Evolutionary conservation across 2,329 filamentous ascomycete genomes (phyloP).

Genomic region (Neopestalotiopsis sp.): DNA sequence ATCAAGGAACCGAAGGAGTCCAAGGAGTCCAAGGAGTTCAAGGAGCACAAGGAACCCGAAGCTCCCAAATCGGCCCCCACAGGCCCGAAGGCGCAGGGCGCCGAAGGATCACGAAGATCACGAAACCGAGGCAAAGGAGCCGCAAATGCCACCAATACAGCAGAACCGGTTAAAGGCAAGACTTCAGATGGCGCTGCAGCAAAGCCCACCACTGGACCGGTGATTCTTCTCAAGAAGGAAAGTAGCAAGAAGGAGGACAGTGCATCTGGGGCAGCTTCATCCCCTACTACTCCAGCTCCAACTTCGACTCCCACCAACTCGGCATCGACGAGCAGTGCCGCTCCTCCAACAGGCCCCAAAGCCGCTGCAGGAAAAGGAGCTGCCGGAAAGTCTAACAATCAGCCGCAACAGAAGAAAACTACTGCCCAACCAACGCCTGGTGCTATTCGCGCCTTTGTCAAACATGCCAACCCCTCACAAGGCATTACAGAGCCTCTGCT

Average conservation of each 20-base stretch:
- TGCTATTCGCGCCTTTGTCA: conserved; percentile 74
- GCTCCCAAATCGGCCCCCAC: conserved; percentile 31
- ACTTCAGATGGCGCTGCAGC: conserved; percentile 23
- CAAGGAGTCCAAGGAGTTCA: conserved; percentile 22
- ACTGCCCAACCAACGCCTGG: conserved; percentile 43
- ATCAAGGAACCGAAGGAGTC: conserved; percentile 27
- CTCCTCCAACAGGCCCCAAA: conserved; percentile 39
- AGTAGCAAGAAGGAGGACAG: conserved; percentile 33
- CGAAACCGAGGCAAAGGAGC: conserved; percentile 43
- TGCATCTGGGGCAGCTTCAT: conserved; percentile 22
- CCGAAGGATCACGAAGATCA: conserved; percentile 40
- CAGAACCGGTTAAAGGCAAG: conserved; percentile 35
- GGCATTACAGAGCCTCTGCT: conserved; percentile 86
- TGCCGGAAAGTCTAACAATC: conserved; percentile 27
- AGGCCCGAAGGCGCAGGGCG: conserved; percentile 33
- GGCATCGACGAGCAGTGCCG: conserved; percentile 32
- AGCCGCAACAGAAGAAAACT: conserved; percentile 38
- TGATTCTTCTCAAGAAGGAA: conserved; percentile 38
- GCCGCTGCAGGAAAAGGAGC: conserved; percentile 22
- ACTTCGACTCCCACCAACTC: conserved; percentile 28
- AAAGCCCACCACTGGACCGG: conserved; percentile 31
- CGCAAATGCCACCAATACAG: conserved; percentile 27
- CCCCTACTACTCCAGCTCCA: conserved; percentile 27
- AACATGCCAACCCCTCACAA: conserved; percentile 86
- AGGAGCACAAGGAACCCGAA: conserved; percentile 23